phyloP scores from a whole-genome alignment of 345 rosid genomes.

The Brassica carinata region DNA sequence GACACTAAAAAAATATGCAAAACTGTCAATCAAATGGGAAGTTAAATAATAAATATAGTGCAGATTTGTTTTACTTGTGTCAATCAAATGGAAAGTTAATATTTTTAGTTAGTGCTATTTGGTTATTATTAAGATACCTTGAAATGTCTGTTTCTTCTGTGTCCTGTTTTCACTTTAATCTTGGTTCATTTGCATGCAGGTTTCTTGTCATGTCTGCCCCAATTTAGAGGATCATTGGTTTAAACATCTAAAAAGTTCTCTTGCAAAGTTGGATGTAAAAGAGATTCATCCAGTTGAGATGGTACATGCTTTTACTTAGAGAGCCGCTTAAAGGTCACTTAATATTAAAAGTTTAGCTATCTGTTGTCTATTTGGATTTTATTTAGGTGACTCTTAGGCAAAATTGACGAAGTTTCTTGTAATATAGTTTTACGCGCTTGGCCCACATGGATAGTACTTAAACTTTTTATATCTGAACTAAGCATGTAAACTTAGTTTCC shows the following conservation, averaged over 20 bases:
- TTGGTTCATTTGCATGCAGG: constrained; percentile 47
- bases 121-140: not conserved
- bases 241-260: constrained; percentile 49
- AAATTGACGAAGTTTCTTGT: constrained; percentile 1
- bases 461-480: constrained; percentile 11
- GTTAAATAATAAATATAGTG: not conserved
- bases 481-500: constrained; percentile 19
- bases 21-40: constrained; percentile 15
- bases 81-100: constrained; percentile 7
- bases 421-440: not conserved
- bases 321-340: not conserved
- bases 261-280: constrained; percentile 49
- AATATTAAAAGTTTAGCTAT: constrained; percentile 8
- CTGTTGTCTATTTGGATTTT: constrained; percentile 1
- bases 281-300: constrained; percentile 47
- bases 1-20: not conserved
- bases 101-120: constrained; percentile 9
- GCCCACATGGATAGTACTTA: constrained; percentile 4
- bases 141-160: constrained; percentile 4
- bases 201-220: constrained; percentile 51
- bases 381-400: constrained; percentile 1
- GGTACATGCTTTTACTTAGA: constrained; percentile 47
- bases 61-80: constrained; percentile 11
- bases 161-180: not conserved
- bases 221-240: constrained; percentile 46